Conservation (phyloP, 148 eudicot species). For the Silene conica region DNA sequence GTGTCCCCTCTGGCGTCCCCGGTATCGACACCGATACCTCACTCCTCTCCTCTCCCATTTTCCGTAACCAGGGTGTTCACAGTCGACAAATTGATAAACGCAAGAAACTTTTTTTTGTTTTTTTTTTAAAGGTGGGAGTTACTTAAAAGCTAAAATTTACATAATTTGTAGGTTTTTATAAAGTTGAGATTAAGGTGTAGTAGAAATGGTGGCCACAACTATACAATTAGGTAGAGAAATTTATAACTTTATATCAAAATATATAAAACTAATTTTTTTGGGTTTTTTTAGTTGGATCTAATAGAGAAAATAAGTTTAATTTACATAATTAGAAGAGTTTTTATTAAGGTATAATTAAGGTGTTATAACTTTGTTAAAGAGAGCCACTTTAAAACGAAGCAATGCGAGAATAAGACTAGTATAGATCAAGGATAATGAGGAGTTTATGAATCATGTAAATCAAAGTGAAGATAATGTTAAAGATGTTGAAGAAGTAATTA, state of each 20-base stretch:
- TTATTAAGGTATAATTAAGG: constrained; percentile 42
- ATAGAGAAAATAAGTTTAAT: not conserved
- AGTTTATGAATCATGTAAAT: not conserved
- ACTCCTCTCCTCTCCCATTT: not conserved
- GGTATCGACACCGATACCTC: constrained; percentile 46
- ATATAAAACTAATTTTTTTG: constrained; percentile 18
- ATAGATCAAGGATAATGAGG: not conserved
- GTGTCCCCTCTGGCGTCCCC: constrained; percentile 54
- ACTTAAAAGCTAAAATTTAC: constrained; percentile 21
- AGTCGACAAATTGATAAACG: not conserved
- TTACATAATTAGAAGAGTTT: constrained; percentile 55
- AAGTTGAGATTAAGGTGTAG: constrained; percentile 30
- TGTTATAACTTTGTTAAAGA: constrained; percentile 12
- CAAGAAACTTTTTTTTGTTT: constrained; percentile 19
- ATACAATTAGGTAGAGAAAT: constrained; percentile 12
- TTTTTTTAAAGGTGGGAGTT: constrained; percentile 23
- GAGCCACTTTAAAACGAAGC: constrained; percentile 23
- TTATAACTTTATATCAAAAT: not conserved
- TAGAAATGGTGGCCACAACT: constrained; percentile 32
- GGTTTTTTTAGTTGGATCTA: constrained; percentile 23
- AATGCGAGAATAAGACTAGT: not conserved
- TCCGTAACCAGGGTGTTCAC: not conserved
- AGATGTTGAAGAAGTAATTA: not conserved
- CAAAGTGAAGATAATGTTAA: no score
- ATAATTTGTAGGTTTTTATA: constrained; percentile 41